A percentile compares a stretch with the other conserved stretches of the same genome.
Conservation (phyloP, 495 filamentous ascomycete species). For the Talaromyces ruber region DNA sequence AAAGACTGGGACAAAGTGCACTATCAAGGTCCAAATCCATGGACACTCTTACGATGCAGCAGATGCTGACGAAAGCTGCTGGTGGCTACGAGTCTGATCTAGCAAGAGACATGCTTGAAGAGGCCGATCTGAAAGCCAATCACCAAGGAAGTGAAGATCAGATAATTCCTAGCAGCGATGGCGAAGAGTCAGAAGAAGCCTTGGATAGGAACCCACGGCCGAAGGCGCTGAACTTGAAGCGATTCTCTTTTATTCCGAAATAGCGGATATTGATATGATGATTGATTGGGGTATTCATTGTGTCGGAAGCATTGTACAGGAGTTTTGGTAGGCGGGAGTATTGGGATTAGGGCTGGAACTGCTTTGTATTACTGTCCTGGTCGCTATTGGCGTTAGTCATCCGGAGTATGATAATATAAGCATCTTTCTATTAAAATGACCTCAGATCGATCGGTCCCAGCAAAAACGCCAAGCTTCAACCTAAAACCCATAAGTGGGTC, state of each 20-base stretch:
- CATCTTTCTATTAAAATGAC: not conserved
- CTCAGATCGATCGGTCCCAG: not conserved
- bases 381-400: not conserved
- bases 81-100: conserved; percentile 6
- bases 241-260: conserved; percentile 41
- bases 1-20: conserved; percentile 38
- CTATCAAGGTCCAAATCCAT: conserved; percentile 34
- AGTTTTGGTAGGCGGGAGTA: not conserved
- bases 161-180: conserved; percentile 63
- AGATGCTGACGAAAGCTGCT: not conserved
- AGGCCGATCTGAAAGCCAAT: not conserved
- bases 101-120: not conserved
- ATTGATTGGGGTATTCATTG: conserved; percentile 3
- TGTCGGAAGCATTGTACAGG: conserved; percentile 8
- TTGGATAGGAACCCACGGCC: conserved; percentile 11
- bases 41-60: conserved; percentile 11
- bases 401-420: not conserved
- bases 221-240: conserved; percentile 38
- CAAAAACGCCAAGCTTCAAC: not conserved
- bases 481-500: not conserved
- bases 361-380: not conserved
- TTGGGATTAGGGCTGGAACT: not conserved
- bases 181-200: conserved; percentile 33
- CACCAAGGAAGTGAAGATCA: conserved; percentile 66
- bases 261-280: conserved; percentile 13